Evolutionary conservation across 2,329 filamentous ascomycete genomes (phyloP).

Genomic region (Didymella lethalis): DNA sequence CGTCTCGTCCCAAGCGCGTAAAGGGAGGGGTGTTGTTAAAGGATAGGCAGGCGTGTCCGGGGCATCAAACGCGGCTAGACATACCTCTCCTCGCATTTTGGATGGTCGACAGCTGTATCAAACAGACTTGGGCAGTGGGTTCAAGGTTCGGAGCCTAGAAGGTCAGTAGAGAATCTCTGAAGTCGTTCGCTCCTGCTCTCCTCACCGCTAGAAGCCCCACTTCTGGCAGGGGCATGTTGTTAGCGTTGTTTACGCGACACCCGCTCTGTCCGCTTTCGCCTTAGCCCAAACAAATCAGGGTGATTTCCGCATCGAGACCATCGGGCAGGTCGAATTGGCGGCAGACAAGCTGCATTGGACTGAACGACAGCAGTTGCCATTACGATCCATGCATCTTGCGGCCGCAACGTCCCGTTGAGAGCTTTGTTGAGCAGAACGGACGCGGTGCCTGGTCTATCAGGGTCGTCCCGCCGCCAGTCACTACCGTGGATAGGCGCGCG

Average conservation of each 20-base stretch:
- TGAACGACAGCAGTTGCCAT: neutral
- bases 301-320: conserved; percentile 8
- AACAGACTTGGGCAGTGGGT: conserved; percentile 43
- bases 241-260: conserved; percentile 23
- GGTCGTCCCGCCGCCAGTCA: conserved; percentile 12
- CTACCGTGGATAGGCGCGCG: conserved; percentile 3
- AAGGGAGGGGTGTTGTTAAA: conserved; percentile 11
- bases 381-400: conserved; percentile 2
- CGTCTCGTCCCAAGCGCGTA: conserved; percentile 22
- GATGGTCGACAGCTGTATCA: conserved; percentile 43
- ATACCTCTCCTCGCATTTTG: conserved; percentile 54
- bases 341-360: conserved; percentile 3
- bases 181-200: conserved; percentile 18
- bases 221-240: conserved; percentile 15
- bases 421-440: conserved; percentile 3
- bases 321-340: conserved; percentile 1
- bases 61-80: conserved; percentile 26
- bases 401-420: neutral
- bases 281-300: conserved; percentile 10
- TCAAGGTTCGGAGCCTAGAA: conserved; percentile 24
- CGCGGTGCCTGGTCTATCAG: conserved; percentile 5
- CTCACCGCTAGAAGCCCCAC: conserved; percentile 22
- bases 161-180: conserved; percentile 28
- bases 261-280: conserved; percentile 9
- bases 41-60: conserved; percentile 37